These are phyloP conservation scores for Stentor coeruleus DNA, from an alignment of 73 alveolate species.

Conservation along the genomic window DNA sequence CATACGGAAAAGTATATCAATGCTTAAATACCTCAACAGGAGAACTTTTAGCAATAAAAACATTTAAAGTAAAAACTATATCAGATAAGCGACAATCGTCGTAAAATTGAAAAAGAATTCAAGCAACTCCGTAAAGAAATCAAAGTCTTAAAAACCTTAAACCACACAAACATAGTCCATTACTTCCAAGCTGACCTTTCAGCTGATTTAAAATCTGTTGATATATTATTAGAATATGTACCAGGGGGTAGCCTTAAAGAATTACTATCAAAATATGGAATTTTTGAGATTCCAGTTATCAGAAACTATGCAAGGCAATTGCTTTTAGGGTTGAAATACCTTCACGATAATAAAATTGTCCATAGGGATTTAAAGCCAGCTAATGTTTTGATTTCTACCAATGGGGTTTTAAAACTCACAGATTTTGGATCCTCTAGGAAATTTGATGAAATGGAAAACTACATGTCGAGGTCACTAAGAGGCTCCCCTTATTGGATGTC, in stretches of 20 bases:
- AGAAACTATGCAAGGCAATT: background rate
- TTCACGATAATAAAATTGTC: constrained; percentile 30
- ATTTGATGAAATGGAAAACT: constrained; percentile 14
- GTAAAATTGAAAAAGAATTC: constrained; percentile 21
- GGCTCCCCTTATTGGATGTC: constrained; percentile 43
- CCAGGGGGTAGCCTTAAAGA: constrained; percentile 51
- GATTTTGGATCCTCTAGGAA: constrained; percentile 42
- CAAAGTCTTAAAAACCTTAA: constrained; percentile 24
- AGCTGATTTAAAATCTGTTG: constrained; percentile 30
- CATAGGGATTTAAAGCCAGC: constrained; percentile 45
- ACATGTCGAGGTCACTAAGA: constrained; percentile 7
- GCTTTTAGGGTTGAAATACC: constrained; percentile 21
- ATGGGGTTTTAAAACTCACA: constrained; percentile 21
- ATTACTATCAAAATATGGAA: constrained; percentile 27
- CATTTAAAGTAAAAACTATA: constrained; percentile 35
- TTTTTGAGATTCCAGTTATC: constrained; percentile 22
- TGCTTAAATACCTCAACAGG: constrained; percentile 64
- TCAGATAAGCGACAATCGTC: background rate
- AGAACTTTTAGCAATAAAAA: constrained; percentile 57
- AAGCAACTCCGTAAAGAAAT: constrained; percentile 42
- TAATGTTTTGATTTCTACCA: constrained; percentile 18
- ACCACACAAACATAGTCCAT: constrained; percentile 45
- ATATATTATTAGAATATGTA: constrained; percentile 46
- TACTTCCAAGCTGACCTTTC: constrained; percentile 39
- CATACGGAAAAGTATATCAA: constrained; percentile 86